These are phyloP conservation scores for Achaetomiella virescens DNA, from an alignment of 495 filamentous ascomycete species.

Conservation along the genomic window DNA sequence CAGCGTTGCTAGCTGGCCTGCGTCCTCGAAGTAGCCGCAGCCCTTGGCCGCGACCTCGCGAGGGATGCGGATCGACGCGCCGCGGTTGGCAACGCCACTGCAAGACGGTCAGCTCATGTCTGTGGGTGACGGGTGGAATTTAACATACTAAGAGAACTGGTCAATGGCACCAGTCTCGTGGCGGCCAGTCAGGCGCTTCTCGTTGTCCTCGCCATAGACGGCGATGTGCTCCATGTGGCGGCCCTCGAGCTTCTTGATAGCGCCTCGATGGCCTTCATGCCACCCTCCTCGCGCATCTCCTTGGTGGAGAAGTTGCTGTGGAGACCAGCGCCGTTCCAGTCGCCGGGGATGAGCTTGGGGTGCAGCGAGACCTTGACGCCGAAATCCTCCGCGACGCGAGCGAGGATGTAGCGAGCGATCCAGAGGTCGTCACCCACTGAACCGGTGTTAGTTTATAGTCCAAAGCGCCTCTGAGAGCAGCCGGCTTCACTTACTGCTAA, in stretches of 20 bases:
- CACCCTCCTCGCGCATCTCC: constrained; percentile 82
- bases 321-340: constrained; percentile 99
- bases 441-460: constrained; percentile 7
- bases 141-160: constrained; percentile 65
- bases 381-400: constrained; percentile 95
- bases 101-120: not conserved
- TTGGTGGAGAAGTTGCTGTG: constrained; percentile 89
- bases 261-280: constrained; percentile 89
- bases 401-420: constrained; percentile 92
- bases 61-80: constrained; percentile 84
- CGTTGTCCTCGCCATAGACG: constrained; percentile 96
- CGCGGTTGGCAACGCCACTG: constrained; percentile 89
- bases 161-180: constrained; percentile 95
- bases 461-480: not conserved
- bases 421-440: constrained; percentile 92
- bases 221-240: constrained; percentile 94
- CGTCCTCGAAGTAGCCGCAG: constrained; percentile 99
- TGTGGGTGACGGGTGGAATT: not conserved
- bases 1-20: constrained; percentile 88
- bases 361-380: constrained; percentile 93
- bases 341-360: constrained; percentile 96
- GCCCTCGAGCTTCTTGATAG: constrained; percentile 59
- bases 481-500: constrained; percentile 44
- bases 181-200: constrained; percentile 78
- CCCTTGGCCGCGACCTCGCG: constrained; percentile 84